These are phyloP conservation scores for Paramecium caudatum DNA, from an alignment of 73 alveolate species.

Conservation along the genomic window DNA sequence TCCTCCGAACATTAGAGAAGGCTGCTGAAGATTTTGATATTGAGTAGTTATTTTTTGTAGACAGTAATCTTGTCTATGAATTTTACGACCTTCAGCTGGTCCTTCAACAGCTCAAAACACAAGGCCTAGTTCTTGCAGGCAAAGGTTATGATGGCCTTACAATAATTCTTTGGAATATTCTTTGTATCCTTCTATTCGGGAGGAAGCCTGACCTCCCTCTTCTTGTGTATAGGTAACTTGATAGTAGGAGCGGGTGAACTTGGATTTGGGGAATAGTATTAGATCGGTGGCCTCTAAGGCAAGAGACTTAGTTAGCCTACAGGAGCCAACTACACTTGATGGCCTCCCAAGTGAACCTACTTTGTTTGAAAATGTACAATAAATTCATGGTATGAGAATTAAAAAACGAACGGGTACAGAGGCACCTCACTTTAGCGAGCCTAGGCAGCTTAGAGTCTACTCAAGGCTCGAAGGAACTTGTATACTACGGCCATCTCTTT, in stretches of 20 bases:
- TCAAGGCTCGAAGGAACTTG: conserved; percentile 3
- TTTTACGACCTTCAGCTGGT: neutral
- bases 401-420: conserved; percentile 4
- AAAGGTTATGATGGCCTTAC: conserved; percentile 47
- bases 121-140: neutral
- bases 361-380: neutral
- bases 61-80: conserved; percentile 12
- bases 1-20: neutral
- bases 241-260: conserved; percentile 38
- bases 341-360: neutral
- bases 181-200: conserved; percentile 32
- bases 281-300: neutral
- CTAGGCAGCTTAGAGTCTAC: neutral
- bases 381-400: neutral
- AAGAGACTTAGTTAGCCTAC: neutral
- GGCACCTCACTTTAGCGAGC: neutral
- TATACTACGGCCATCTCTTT: neutral
- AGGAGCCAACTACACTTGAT: neutral
- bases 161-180: conserved; percentile 63
- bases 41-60: conserved; percentile 2
- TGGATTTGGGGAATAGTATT: neutral
- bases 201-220: neutral
- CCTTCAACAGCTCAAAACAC: neutral
- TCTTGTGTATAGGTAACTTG: conserved; percentile 1
- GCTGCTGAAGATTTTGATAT: conserved; percentile 5